phyloP scores from a whole-genome alignment of 1,284 basidiomycete species.

The Hymenochaete sp. region DNA sequence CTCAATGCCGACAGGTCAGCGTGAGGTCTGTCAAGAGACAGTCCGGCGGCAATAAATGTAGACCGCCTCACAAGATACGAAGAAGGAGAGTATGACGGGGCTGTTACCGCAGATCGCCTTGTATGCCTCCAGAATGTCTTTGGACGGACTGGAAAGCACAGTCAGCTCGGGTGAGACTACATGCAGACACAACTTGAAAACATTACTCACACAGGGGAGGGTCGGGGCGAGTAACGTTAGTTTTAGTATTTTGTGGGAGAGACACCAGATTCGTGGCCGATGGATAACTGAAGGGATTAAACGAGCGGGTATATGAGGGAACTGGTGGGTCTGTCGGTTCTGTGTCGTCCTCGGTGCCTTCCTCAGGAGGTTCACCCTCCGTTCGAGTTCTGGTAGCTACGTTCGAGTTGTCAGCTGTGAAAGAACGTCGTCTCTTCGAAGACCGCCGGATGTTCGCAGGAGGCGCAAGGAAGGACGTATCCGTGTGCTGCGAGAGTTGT shows the following conservation, averaged over 20 bases:
- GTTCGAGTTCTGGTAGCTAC: constrained; percentile 22
- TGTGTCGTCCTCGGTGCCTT: constrained; percentile 3
- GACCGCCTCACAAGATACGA: constrained; percentile 61
- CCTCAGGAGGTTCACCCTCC: constrained; percentile 6
- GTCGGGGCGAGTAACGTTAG: constrained; percentile 45
- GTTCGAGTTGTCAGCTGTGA: constrained; percentile 20
- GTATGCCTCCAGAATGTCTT: constrained; percentile 68
- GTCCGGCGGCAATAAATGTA: constrained; percentile 64
- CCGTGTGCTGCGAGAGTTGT: constrained; percentile 16
- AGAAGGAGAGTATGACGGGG: constrained; percentile 57
- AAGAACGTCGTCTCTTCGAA: constrained; percentile 19
- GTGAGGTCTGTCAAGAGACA: constrained; percentile 48
- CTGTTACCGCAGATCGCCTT: constrained; percentile 53
- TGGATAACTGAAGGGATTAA: constrained; percentile 21
- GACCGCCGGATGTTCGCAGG: constrained; percentile 32
- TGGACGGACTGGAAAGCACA: constrained; percentile 42
- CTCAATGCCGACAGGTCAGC: constrained; percentile 60
- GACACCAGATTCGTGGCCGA: constrained; percentile 7
- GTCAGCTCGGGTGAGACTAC: not conserved
- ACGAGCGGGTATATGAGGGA: constrained; percentile 25
- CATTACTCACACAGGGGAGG: constrained; percentile 51
- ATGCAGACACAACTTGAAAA: not conserved
- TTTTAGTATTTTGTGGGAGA: constrained; percentile 25
- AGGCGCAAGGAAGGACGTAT: constrained; percentile 35
- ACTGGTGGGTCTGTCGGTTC: constrained; percentile 18